Conservation (phyloP, 257 asterid genomes). For the Anisodus tanguticus region DNA sequence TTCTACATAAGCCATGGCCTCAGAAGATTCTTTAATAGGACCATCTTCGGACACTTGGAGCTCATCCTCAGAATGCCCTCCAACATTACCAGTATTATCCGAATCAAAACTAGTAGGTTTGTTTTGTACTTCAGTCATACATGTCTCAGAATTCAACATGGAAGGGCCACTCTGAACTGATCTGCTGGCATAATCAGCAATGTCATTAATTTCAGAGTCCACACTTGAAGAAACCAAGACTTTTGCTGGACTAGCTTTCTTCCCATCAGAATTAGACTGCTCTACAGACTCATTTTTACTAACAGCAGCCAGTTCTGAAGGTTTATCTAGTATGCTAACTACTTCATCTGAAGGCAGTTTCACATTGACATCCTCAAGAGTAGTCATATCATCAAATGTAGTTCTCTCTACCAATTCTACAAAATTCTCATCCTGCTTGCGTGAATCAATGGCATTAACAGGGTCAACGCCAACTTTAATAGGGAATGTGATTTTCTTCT, state of each 20-base stretch:
- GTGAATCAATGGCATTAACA: slow-evolving; percentile 29
- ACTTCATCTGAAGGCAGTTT: slow-evolving; percentile 32
- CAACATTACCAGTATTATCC: slow-evolving; percentile 25
- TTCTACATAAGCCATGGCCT: slow-evolving; percentile 36
- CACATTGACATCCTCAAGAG: slow-evolving; percentile 32
- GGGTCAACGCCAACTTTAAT: slow-evolving; percentile 27
- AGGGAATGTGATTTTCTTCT: slow-evolving; percentile 37
- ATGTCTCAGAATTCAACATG: slow-evolving; percentile 35
- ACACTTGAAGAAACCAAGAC: slow-evolving; percentile 30
- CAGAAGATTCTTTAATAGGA: slow-evolving; percentile 34
- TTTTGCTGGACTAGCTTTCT: slow-evolving; percentile 40
- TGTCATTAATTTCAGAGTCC: slow-evolving; percentile 36
- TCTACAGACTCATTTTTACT: slow-evolving; percentile 33
- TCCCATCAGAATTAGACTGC: slow-evolving; percentile 36
- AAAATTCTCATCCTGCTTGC: slow-evolving; percentile 34
- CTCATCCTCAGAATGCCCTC: slow-evolving; percentile 38
- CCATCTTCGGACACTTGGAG: slow-evolving; percentile 28
- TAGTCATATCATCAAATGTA: slow-evolving; percentile 24
- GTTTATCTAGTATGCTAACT: slow-evolving; percentile 25
- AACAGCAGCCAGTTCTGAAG: slow-evolving; percentile 33
- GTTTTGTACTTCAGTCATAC: slow-evolving; percentile 33
- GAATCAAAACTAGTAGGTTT: slow-evolving; percentile 29
- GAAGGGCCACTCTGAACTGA: slow-evolving; percentile 34
- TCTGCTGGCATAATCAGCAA: slow-evolving; percentile 33
- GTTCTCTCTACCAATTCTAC: slow-evolving; percentile 28